phyloP scores from a whole-genome alignment of 2,329 filamentous ascomycete species.

The Claviceps purpurea region DNA sequence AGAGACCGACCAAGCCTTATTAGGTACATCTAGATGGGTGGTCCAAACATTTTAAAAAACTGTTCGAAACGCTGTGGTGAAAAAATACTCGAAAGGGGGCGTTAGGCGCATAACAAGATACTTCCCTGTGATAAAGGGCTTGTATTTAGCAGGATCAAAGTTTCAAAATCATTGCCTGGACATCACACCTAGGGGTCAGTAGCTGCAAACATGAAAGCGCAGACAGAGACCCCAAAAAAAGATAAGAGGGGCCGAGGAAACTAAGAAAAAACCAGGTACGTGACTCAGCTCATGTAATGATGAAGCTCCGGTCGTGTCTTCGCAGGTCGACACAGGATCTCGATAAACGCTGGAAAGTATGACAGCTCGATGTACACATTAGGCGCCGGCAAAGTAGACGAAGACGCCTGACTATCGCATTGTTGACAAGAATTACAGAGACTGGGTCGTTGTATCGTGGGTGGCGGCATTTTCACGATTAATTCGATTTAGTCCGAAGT shows the following conservation, averaged over 20 bases:
- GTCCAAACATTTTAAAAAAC: neutral
- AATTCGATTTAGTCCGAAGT: slow-evolving; percentile 14
- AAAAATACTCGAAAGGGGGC: neutral
- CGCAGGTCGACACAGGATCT: neutral
- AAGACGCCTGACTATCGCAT: slow-evolving; percentile 2
- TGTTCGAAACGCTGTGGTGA: neutral
- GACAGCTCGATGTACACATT: neutral
- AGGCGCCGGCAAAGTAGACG: neutral
- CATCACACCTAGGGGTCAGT: neutral
- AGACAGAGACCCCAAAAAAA: neutral
- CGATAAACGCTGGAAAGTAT: neutral
- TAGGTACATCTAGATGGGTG: neutral
- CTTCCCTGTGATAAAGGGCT: neutral
- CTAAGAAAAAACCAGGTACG: neutral
- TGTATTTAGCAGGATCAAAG: neutral
- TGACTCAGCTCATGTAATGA: slow-evolving; percentile 2
- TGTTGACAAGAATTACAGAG: slow-evolving; percentile 19
- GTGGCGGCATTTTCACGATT: slow-evolving; percentile 20
- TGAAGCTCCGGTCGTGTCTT: neutral
- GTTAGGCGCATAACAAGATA: neutral
- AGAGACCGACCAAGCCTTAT: no score
- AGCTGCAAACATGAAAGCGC: neutral
- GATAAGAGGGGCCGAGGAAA: neutral
- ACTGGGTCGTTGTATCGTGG: slow-evolving; percentile 14
- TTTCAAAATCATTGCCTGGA: neutral